A percentile compares a stretch with the other conserved stretches of the same genome.
Evolutionary conservation across 495 filamentous ascomycete species (phyloP).

Genomic region (Daldinia decipiens): DNA sequence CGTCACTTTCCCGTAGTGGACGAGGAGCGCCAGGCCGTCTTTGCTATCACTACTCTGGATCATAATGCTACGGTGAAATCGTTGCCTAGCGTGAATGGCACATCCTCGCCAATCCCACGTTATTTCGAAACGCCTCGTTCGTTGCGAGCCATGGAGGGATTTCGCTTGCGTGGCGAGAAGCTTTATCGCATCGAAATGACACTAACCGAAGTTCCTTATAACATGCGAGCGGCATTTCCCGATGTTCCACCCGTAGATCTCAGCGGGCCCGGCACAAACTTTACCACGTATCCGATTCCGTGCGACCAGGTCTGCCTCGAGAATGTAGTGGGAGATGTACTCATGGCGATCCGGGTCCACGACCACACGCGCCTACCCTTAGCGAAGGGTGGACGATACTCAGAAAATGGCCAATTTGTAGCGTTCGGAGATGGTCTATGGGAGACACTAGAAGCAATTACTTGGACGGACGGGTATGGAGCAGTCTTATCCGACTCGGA

Average conservation of each 20-base stretch:
- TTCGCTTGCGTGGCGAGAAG: constrained; percentile 42
- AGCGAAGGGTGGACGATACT: constrained; percentile 41
- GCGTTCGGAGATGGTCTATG: constrained; percentile 47
- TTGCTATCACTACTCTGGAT: constrained; percentile 44
- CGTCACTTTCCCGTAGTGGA: constrained; percentile 42
- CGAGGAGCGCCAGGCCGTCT: constrained; percentile 43
- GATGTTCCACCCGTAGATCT: constrained; percentile 23
- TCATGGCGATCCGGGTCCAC: constrained; percentile 42
- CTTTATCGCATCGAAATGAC: constrained; percentile 45
- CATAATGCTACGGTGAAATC: constrained; percentile 44
- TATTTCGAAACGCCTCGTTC: constrained; percentile 46
- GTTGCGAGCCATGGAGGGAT: constrained; percentile 40
- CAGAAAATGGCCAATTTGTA: constrained; percentile 50
- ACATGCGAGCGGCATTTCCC: constrained; percentile 35
- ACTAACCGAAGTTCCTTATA: constrained; percentile 43
- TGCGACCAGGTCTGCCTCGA: constrained; percentile 45
- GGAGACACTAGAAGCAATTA: constrained; percentile 42
- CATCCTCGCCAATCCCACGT: constrained; percentile 41
- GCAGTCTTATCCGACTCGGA: constrained; percentile 41
- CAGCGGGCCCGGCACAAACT: constrained; percentile 32
- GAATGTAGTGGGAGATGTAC: constrained; percentile 38
- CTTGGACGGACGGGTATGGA: constrained; percentile 42
- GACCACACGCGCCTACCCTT: constrained; percentile 42
- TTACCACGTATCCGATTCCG: constrained; percentile 25
- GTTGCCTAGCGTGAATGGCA: constrained; percentile 41